Evolutionary conservation across 2,329 filamentous ascomycete genomes (phyloP), one percentile per base, ranked within the genome.

Genomic region (Talaromyces sp.): DNA sequence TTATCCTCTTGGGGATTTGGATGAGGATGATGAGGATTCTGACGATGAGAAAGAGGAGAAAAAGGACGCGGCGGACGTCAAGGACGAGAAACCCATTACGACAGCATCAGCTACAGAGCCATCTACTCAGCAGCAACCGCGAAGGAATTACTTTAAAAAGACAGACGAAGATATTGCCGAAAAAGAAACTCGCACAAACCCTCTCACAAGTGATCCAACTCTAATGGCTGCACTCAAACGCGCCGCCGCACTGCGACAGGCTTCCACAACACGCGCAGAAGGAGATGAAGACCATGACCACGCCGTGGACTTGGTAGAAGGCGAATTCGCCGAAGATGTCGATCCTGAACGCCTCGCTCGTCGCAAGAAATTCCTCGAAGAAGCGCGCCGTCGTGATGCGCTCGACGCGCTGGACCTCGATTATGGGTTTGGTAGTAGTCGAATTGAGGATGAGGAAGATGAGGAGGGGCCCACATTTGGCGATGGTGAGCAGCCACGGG

Each of bases 321-420:
- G 39, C 10, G 50, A 63, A 19, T 47, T 33, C 19, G 61, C n/a
- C 4, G 64, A 52, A 11, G 56, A 74, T 13, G 83, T 80, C 6
- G 86, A 86, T 2, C 85, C 88, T 68, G 86, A 86, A 1, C 86
- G 88, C 67, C 86, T 89, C 68, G 88, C 88, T 59, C 88, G 90
- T 8, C 86, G 89, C 61, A 89, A 87, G 75, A 89, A 86, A 69
- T 90, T 97, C 81, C 82, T 97, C 6, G 83, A 89, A 70, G 85
- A 85, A 66, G 87, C 82, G 10, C 74, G 73, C 52, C 76, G 77
- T 10, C 80, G 80, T n/a, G 79, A 88, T 63, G 90, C 91, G 70
- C 86, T 93, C 57, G 94, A 98, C 74, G 87, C 93, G 57, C 89
- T 94, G 65, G 94, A 99, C 78, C 85, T 99, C 79, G 95, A 99